Evolutionary conservation across 2,329 filamentous ascomycete species (phyloP), one percentile per base, ranked within the genome.

Genomic region (Amauroascus niger): DNA sequence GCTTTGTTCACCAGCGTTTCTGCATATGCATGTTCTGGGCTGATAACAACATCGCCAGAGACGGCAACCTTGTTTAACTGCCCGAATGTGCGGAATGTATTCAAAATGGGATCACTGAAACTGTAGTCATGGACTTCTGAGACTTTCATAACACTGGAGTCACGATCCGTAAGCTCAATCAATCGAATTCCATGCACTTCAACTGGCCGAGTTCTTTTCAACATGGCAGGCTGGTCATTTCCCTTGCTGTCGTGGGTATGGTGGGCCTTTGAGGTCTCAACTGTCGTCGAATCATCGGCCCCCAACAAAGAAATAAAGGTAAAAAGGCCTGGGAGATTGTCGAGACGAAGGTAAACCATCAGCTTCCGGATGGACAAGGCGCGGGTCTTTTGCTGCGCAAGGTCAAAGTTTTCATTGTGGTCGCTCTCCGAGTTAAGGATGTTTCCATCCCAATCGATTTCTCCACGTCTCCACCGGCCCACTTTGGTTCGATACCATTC

Each of bases 71-170:
- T 87, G 64, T 93, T 83, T 39, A 95, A 80, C 58, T 86, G 85
- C 1, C 88, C 88, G 61, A 96, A 90, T 0, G 88, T 88, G 46
- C 87, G 82, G 77, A 96, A 96, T 0, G 88, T 87, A 65, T 95
- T 95, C 52, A 96, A 82, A 3, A 97, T 84, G 0, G 91, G 88
- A 63, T 97, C 91, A 62, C 80, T 78, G 6, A 79, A 76, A 24
- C 80, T 79, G 57, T 82, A 79, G 47, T 93, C 87, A 37, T 89
- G 85, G 2, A 84, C 77, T 64, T 94, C 88, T 0, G 88, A 84
- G 9, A 95, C 88, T 62, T 88, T 85, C 91, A 97, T 97, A 62
- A 96, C 91, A 16, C 89, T 90, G 0, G 91, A 96, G 40, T 88
- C 86, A 77, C 91, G 88, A 62, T 96, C 90, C 0, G 88, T 94